Base-by-base conservation (phyloP, 1,284 basidiomycete genomes). In the Sporisorium exsertum region DNA sequence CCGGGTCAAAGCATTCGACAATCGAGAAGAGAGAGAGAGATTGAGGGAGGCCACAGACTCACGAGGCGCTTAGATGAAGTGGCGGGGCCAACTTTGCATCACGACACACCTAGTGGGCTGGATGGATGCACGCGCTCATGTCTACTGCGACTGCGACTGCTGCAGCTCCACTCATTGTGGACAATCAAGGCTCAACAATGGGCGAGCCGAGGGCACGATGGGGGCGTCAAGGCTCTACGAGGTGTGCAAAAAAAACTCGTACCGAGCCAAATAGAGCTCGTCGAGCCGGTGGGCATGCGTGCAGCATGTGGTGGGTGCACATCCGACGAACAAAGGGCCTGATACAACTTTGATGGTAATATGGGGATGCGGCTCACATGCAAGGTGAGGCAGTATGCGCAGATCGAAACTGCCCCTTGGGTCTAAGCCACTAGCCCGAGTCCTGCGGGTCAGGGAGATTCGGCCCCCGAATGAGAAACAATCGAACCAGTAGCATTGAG, bases 101-200 rank as follows among this genome's bases (percentile, higher is more conserved):
- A 32, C 49, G 27, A n/a, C 18, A 49, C 15, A 6, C 18, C 18
- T 18, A 43, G 49, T 50, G 49, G 49, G 49, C 49, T 50, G 49
- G 32, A 32, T 43, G 5, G 40, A 20, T 8, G 12, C 27, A 32
- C 20, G 49, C 49, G 49, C 49, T 20, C 49, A 29, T 47, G 24
- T 18, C 40, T 43, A 2, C 40, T n/a, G 15, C 22, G 10, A 1
- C 22, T 46, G 5, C 43, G 9, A 8, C 45, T 18, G 45, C 45
- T 46, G 45, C 45, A 27, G 47, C 27, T 12, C 26, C 26, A 49
- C n/a, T 3, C 47, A 49, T 18, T 29, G 47, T 29, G 8, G 47
- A 18, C 47, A 49, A 10, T 18, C 16, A 49, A 29, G 15, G n/a
- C 2, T 1, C 16, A n/a, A 49, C 27, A 49, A 29, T 29, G 47